Percentiles rank a stretch among this genome's conserved stretches.
Conservation (phyloP, 129 eudicot genomes). For the Arctium minus region DNA sequence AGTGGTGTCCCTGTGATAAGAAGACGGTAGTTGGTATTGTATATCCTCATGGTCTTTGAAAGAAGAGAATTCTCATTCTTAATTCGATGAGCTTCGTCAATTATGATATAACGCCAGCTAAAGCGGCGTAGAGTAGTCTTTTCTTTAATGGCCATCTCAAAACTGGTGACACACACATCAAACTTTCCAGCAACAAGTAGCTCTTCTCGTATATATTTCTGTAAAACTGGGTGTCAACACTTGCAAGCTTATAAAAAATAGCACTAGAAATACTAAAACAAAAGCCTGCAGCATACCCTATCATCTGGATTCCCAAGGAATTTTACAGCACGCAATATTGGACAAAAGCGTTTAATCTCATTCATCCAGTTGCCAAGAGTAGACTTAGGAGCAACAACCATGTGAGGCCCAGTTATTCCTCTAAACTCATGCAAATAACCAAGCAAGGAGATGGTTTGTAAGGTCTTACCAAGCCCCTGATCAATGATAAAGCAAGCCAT, state of each 20-base stretch:
- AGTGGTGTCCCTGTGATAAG: constrained; percentile 98
- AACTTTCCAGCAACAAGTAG: constrained; percentile 95
- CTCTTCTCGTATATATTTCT: constrained; percentile 89
- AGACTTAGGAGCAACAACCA: constrained; percentile 99
- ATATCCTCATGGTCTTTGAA: constrained; percentile 96
- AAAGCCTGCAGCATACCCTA: constrained; percentile 46
- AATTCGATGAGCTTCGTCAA: constrained; percentile 98
- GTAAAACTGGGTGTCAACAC: constrained; percentile 19
- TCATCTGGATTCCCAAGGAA: constrained; percentile 98
- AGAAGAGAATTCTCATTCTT: constrained; percentile 97
- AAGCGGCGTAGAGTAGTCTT: constrained; percentile 89
- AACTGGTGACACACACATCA: constrained; percentile 98
- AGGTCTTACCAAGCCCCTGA: constrained; percentile 95
- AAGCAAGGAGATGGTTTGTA: constrained; percentile 95
- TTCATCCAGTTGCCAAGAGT: constrained; percentile 99
- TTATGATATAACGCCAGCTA: constrained; percentile 98
- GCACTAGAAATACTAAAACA: not conserved
- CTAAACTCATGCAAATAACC: constrained; percentile 93
- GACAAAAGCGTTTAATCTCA: constrained; percentile 93
- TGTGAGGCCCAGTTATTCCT: constrained; percentile 98
- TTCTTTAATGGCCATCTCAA: constrained; percentile 99
- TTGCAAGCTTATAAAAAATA: not conserved
- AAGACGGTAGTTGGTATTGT: constrained; percentile 84
- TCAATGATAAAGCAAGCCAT: constrained; percentile 1
- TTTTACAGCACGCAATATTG: constrained; percentile 80